A percentile compares a stretch with the other conserved stretches of the same genome.
These are phyloP conservation scores for Phytopythium boreale DNA, from an alignment of 352 stramenopile species.

Conservation along the genomic window DNA sequence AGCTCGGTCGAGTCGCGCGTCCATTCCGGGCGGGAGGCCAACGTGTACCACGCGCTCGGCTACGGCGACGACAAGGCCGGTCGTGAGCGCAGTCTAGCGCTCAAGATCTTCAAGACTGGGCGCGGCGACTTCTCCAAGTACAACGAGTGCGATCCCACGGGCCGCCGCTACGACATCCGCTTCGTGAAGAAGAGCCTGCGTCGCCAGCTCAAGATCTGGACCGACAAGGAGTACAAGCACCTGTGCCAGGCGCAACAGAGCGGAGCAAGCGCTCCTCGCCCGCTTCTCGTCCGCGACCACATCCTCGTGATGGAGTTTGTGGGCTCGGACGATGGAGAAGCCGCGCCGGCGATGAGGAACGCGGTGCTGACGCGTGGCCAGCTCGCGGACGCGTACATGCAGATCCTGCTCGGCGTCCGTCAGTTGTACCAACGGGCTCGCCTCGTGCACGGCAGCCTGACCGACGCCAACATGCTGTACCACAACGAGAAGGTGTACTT, in stretches of 20 bases:
- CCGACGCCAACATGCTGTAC: constrained; percentile 73
- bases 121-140: constrained; percentile 44
- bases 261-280: constrained; percentile 31
- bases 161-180: constrained; percentile 46
- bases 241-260: constrained; percentile 27
- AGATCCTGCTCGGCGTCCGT: constrained; percentile 37
- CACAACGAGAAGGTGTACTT: constrained; percentile 63
- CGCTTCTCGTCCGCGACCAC: constrained; percentile 46
- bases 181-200: constrained; percentile 60
- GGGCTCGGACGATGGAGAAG: constrained; percentile 28
- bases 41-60: constrained; percentile 50
- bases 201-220: constrained; percentile 51
- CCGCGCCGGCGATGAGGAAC: constrained; percentile 32
- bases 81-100: constrained; percentile 20
- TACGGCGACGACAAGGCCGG: constrained; percentile 15
- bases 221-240: constrained; percentile 48
- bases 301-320: constrained; percentile 57
- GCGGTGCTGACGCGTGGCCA: constrained; percentile 48
- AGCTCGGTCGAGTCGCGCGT: constrained; percentile 39
- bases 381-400: constrained; percentile 34
- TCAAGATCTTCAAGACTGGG: constrained; percentile 78
- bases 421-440: constrained; percentile 49
- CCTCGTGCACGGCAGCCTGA: constrained; percentile 50
- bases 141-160: constrained; percentile 44
- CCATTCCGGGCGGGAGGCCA: constrained; percentile 41